Evolutionary conservation across 306 rosid species (phyloP).

Genomic region (Cucurbita ficifolia): DNA sequence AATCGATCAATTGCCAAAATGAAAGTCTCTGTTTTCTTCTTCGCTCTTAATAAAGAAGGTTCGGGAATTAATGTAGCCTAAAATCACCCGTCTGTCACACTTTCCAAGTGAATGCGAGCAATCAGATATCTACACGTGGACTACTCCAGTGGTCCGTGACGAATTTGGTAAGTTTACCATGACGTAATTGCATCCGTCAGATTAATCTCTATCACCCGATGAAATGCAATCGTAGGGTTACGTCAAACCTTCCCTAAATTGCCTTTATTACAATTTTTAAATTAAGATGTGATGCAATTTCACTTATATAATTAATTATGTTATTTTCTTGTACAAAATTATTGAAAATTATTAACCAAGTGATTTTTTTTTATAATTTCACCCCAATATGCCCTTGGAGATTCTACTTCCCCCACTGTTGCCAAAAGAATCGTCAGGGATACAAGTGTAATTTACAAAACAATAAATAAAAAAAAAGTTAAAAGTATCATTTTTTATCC

Average conservation of each 20-base stretch:
- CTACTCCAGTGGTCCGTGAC: background rate
- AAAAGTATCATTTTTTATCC: too few relatives aligned
- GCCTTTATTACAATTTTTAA: too few relatives aligned
- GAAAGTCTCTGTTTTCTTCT: background rate
- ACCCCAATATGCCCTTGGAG: too few relatives aligned
- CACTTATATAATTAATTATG: too few relatives aligned
- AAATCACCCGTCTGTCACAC: background rate
- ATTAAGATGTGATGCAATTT: too few relatives aligned
- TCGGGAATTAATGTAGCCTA: background rate
- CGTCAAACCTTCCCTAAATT: background rate
- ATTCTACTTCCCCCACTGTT: too few relatives aligned
- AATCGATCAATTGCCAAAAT: background rate
- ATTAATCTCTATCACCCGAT: background rate
- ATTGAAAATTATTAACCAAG: too few relatives aligned
- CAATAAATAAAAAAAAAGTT: background rate
- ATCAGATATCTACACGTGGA: background rate
- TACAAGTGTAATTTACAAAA: background rate
- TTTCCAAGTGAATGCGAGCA: background rate
- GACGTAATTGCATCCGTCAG: conserved; percentile 7
- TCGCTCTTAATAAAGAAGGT: background rate
- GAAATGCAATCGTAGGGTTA: background rate
- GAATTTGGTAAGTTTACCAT: background rate
- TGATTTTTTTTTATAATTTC: too few relatives aligned
- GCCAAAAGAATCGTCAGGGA: background rate
- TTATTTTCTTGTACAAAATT: too few relatives aligned